Evolutionary conservation across 805 yeast species (phyloP).

Genomic region (Yamadazyma laniorum): DNA sequence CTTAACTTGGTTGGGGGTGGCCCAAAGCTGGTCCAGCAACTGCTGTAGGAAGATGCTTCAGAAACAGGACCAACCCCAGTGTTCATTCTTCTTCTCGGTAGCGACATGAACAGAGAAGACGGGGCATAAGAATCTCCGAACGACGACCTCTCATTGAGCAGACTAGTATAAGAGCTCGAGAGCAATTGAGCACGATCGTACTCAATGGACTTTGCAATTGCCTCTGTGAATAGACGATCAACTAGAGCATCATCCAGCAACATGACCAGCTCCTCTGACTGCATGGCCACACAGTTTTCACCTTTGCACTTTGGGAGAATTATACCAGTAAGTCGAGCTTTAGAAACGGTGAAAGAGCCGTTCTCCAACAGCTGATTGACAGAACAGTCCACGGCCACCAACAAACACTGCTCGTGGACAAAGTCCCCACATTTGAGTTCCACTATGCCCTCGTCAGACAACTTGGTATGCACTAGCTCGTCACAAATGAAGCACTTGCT

Average conservation of each 20-base stretch:
- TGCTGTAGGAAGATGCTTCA: too few species aligned
- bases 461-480: slow-evolving; percentile 46
- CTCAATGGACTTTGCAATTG: slow-evolving; percentile 12
- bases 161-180: neutral
- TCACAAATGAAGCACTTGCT: slow-evolving; percentile 50
- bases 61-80: neutral
- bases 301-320: slow-evolving; percentile 14
- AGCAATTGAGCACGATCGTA: slow-evolving; percentile 9
- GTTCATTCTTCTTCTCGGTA: too few species aligned
- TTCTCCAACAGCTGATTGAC: slow-evolving; percentile 3
- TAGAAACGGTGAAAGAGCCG: slow-evolving; percentile 10
- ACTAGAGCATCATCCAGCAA: slow-evolving; percentile 3
- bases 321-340: neutral
- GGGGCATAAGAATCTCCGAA: neutral
- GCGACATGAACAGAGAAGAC: too few species aligned
- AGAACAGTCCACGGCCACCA: slow-evolving; percentile 19
- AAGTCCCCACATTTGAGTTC: slow-evolving; percentile 54
- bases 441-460: slow-evolving; percentile 45
- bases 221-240: slow-evolving; percentile 6
- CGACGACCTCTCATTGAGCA: neutral
- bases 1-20: neutral
- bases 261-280: neutral
- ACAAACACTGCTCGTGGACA: slow-evolving; percentile 58
- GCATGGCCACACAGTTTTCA: slow-evolving; percentile 6
- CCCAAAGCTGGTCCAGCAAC: too few species aligned